A percentile compares a stretch with the other conserved stretches of the same genome.
phyloP scores from a whole-genome alignment of 208 protist genomes.

The Herpetomonas muscarum region DNA sequence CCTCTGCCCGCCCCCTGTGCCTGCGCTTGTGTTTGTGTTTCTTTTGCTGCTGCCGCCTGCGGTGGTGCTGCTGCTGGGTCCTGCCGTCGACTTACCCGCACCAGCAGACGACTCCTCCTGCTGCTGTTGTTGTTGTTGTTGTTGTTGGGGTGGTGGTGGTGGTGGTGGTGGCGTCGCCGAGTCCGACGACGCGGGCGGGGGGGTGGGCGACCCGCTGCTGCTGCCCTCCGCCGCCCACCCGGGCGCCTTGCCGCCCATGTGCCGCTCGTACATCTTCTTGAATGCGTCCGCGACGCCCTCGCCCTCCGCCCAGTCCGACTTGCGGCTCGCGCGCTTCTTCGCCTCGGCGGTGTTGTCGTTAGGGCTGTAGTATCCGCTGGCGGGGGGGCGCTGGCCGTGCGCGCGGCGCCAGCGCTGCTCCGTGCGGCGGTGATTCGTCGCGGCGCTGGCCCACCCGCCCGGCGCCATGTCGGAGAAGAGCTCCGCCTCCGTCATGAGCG shows the following conservation, averaged over 20 bases:
- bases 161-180: not conserved
- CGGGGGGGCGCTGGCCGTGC: not conserved
- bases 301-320: too few relatives aligned
- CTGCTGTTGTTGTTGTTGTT: constrained; percentile 10
- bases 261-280: too few relatives aligned
- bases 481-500: constrained; percentile 5
- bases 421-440: not conserved
- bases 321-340: too few relatives aligned
- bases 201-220: not conserved
- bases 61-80: not conserved
- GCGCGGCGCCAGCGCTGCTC: not conserved
- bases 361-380: not conserved
- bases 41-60: constrained; percentile 3
- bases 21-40: constrained; percentile 5
- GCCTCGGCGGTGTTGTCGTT: too few relatives aligned
- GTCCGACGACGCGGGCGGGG: too few relatives aligned
- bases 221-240: not conserved
- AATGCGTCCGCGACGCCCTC: too few relatives aligned
- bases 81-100: not conserved
- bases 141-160: not conserved
- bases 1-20: too few relatives aligned
- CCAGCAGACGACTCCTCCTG: not conserved
- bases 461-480: constrained; percentile 5
- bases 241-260: not conserved
- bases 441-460: not conserved